These are phyloP conservation scores for Carallia pectinifolia DNA, from an alignment of 345 rosid genomes.

Conservation along the genomic window DNA sequence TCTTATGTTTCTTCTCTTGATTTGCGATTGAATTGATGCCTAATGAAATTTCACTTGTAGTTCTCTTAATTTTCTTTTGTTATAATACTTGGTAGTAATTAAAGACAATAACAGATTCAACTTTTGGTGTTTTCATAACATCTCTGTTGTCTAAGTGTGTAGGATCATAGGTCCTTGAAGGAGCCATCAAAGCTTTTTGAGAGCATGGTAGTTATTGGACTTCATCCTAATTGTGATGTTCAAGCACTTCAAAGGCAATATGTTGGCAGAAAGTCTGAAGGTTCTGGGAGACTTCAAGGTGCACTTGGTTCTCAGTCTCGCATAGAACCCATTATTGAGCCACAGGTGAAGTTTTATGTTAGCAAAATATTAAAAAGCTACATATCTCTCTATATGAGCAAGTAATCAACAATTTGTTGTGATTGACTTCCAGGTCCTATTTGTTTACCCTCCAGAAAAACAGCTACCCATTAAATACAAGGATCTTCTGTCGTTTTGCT, in stretches of 20 bases:
- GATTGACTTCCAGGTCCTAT: slow-evolving; percentile 62
- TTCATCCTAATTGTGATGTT: slow-evolving; percentile 83
- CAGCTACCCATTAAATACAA: slow-evolving; percentile 73
- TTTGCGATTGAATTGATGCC: neutral
- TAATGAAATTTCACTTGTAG: neutral
- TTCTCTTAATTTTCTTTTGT: neutral
- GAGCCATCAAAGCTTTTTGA: slow-evolving; percentile 88
- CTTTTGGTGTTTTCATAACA: slow-evolving; percentile 14
- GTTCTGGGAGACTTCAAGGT: slow-evolving; percentile 57
- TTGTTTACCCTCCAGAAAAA: slow-evolving; percentile 88
- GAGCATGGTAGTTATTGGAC: slow-evolving; percentile 94
- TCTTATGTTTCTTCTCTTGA: neutral
- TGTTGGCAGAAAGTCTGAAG: slow-evolving; percentile 52
- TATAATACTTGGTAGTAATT: neutral
- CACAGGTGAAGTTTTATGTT: slow-evolving; percentile 53
- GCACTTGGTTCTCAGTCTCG: slow-evolving; percentile 60
- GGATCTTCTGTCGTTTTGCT: slow-evolving; percentile 93
- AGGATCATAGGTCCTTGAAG: slow-evolving; percentile 79
- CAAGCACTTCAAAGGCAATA: slow-evolving; percentile 72
- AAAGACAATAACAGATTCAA: neutral
- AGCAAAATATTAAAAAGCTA: neutral
- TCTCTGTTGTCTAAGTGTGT: slow-evolving; percentile 30
- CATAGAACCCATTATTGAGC: slow-evolving; percentile 75
- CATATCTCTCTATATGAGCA: neutral
- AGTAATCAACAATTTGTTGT: neutral